phyloP scores from a whole-genome alignment of 805 yeast genomes.

The Groenewaldozyma tartarivorans region DNA sequence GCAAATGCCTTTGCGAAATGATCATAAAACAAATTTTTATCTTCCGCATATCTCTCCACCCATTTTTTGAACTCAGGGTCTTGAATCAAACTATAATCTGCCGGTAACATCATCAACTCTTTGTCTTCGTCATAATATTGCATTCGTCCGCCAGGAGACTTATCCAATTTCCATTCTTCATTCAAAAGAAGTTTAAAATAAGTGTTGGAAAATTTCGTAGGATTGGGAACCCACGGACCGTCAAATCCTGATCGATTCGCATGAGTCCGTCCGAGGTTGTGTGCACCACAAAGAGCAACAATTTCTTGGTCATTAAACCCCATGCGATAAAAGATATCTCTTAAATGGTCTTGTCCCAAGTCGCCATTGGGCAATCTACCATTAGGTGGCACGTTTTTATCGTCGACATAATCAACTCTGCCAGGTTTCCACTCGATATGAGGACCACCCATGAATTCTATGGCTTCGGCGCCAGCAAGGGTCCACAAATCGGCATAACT shows the following conservation, averaged over 20 bases:
- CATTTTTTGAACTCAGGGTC: constrained; percentile 51
- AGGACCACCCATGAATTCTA: constrained; percentile 61
- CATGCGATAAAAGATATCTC: constrained; percentile 45
- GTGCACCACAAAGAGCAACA: constrained; percentile 56
- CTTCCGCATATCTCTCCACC: constrained; percentile 60
- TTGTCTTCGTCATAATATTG: constrained; percentile 41
- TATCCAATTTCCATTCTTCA: constrained; percentile 44
- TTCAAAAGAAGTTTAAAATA: constrained; percentile 49
- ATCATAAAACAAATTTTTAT: constrained; percentile 49
- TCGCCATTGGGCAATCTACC: constrained; percentile 57
- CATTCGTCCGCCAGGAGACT: constrained; percentile 30
- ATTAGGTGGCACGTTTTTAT: constrained; percentile 47
- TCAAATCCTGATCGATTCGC: constrained; percentile 64
- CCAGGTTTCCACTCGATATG: constrained; percentile 73
- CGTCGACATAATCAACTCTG: constrained; percentile 46
- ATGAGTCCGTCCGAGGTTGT: constrained; percentile 55
- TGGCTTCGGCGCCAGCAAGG: constrained; percentile 54
- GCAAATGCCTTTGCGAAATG: constrained; percentile 62
- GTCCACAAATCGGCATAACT: constrained; percentile 66
- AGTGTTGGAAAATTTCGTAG: constrained; percentile 65
- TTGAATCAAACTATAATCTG: constrained; percentile 61
- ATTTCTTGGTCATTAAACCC: constrained; percentile 55
- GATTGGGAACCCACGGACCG: constrained; percentile 85
- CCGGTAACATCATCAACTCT: constrained; percentile 76
- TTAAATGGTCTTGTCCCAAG: constrained; percentile 43